Evolutionary conservation across 2,329 filamentous ascomycete genomes (phyloP).

Genomic region (Pleomassaria siparia): DNA sequence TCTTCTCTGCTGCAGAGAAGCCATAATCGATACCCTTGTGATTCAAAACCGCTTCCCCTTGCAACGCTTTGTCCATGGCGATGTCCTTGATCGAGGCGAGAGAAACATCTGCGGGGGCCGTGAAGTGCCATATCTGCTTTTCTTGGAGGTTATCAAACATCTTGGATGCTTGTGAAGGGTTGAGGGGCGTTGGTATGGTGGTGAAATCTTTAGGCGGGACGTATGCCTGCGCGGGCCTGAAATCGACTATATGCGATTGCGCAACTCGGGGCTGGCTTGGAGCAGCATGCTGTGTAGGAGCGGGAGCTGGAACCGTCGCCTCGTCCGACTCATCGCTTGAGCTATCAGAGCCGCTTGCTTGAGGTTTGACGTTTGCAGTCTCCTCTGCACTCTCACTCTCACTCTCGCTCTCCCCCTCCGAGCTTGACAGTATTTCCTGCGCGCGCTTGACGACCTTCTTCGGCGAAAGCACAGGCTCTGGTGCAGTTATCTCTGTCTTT

Average conservation of each 20-base stretch:
- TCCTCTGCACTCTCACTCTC: slow-evolving; percentile 19
- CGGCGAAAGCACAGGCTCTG: slow-evolving; percentile 18
- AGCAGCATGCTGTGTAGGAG: slow-evolving; percentile 19
- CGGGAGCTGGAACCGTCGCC: slow-evolving; percentile 22
- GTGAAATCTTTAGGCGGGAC: slow-evolving; percentile 51
- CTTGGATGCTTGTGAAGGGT: slow-evolving; percentile 37
- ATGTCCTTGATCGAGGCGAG: slow-evolving; percentile 67
- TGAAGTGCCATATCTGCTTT: slow-evolving; percentile 82
- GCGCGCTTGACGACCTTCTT: slow-evolving; percentile 24
- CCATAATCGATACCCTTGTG: slow-evolving; percentile 67
- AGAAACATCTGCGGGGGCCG: slow-evolving; percentile 69
- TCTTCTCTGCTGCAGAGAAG: slow-evolving; percentile 54
- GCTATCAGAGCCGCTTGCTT: slow-evolving; percentile 25
- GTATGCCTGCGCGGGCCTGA: slow-evolving; percentile 39
- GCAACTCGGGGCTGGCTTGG: slow-evolving; percentile 6
- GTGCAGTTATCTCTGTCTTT: slow-evolving; percentile 10
- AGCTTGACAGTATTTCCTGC: slow-evolving; percentile 26
- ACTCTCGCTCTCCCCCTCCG: slow-evolving; percentile 24
- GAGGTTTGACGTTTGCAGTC: slow-evolving; percentile 15
- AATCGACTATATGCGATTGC: slow-evolving; percentile 30
- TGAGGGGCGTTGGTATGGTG: slow-evolving; percentile 50
- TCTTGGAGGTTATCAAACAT: slow-evolving; percentile 64
- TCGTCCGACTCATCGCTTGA: slow-evolving; percentile 44
- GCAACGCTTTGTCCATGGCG: slow-evolving; percentile 60
- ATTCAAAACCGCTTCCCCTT: slow-evolving; percentile 58